phyloP scores from a whole-genome alignment of 1,284 basidiomycete species.

The Sutorius eximius region DNA sequence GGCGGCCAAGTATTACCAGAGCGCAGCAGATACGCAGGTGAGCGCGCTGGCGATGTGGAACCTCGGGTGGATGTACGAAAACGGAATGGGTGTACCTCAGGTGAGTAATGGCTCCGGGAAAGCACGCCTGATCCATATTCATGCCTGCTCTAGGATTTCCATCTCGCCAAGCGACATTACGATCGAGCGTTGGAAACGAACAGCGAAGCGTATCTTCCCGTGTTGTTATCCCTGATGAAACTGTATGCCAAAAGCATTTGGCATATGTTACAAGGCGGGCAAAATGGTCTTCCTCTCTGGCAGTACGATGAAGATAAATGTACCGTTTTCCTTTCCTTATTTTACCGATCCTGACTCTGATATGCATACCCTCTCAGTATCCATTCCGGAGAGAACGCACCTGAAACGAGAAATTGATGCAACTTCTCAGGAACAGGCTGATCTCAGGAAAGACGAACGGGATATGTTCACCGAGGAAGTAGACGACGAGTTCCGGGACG shows the following conservation, averaged over 20 bases:
- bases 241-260: conserved; percentile 85
- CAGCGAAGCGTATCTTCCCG: conserved; percentile 85
- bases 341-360: conserved; percentile 8
- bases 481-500: conserved; percentile 42
- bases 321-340: conserved; percentile 4
- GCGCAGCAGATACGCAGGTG: conserved; percentile 86
- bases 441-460: conserved; percentile 26
- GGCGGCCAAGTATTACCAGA: conserved; percentile 91
- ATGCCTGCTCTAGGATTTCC: conserved; percentile 74
- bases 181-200: conserved; percentile 88
- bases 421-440: conserved; percentile 20
- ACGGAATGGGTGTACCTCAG: conserved; percentile 87
- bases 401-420: conserved; percentile 31
- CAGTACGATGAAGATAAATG: conserved; percentile 49
- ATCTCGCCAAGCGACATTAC: conserved; percentile 95
- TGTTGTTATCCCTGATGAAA: conserved; percentile 78
- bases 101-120: conserved; percentile 39
- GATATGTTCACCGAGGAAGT: conserved; percentile 20
- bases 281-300: conserved; percentile 66
- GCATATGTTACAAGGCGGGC: conserved; percentile 72
- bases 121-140: background rate
- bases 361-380: conserved; percentile 18
- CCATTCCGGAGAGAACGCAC: conserved; percentile 21
- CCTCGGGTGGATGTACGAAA: conserved; percentile 98
- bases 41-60: conserved; percentile 98